Evolutionary conservation across 1,139 yeast species (phyloP).

Genomic region (Pichia sp.): DNA sequence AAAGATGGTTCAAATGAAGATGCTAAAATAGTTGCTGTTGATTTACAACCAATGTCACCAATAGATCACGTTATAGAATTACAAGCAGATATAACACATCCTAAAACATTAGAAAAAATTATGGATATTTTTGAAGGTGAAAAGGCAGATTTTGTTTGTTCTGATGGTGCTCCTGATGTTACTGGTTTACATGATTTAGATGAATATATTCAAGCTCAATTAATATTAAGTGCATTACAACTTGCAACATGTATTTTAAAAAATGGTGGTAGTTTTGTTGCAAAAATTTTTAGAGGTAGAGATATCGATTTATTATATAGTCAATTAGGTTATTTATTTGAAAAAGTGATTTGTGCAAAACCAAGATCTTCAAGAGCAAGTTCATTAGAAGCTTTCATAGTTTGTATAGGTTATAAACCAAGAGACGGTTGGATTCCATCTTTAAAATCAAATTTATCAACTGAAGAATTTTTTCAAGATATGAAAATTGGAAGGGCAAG

Average conservation of each 20-base stretch:
- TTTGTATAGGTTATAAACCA: conserved; percentile 82
- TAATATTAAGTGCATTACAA: conserved; percentile 84
- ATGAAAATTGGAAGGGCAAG: conserved; percentile 46
- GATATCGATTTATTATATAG: conserved; percentile 89
- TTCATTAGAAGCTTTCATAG: conserved; percentile 88
- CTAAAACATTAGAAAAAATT: conserved; percentile 71
- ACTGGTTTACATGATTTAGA: conserved; percentile 95
- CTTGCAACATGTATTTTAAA: conserved; percentile 81
- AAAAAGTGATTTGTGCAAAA: conserved; percentile 85
- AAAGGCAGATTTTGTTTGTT: conserved; percentile 90
- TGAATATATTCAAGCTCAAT: conserved; percentile 93
- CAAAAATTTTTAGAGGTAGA: conserved; percentile 92
- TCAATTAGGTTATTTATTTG: conserved; percentile 79
- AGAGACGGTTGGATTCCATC: conserved; percentile 76
- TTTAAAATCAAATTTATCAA: conserved; percentile 44
- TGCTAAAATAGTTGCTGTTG: conserved; percentile 87
- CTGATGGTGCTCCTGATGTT: conserved; percentile 98
- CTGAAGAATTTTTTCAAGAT: conserved; percentile 76
- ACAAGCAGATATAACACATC: conserved; percentile 97
- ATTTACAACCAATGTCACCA: conserved; percentile 95
- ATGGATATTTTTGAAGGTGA: conserved; percentile 81
- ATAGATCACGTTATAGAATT: conserved; percentile 79
- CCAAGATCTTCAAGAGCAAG: conserved; percentile 94
- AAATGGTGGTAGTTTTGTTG: conserved; percentile 90
- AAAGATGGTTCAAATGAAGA: conserved; percentile 30